phyloP scores from a whole-genome alignment of 495 filamentous ascomycete genomes.

The Xylaria bambusicola region DNA sequence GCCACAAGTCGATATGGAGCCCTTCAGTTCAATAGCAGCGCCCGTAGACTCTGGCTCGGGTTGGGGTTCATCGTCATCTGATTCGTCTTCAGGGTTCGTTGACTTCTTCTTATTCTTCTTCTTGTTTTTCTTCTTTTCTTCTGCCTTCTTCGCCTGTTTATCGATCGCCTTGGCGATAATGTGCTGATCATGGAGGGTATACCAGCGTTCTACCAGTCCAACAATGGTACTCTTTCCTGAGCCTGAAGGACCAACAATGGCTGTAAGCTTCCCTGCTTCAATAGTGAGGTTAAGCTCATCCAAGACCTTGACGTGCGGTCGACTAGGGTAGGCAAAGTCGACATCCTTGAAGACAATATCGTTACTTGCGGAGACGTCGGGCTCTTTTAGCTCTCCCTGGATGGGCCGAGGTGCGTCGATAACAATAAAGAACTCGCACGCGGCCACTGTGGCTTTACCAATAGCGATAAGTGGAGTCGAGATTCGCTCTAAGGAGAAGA shows the following conservation, averaged over 20 bases:
- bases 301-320: conserved; percentile 63
- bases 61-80: conserved; percentile 31
- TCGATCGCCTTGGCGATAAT: conserved; percentile 50
- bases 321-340: conserved; percentile 68
- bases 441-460: conserved; percentile 56
- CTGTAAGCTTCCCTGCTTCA: conserved; percentile 78
- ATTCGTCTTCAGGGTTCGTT: conserved; percentile 25
- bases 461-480: conserved; percentile 54
- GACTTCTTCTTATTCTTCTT: conserved; percentile 28
- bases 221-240: conserved; percentile 92
- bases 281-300: conserved; percentile 58
- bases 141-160: conserved; percentile 44
- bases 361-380: conserved; percentile 47
- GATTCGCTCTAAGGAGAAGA: conserved; percentile 47
- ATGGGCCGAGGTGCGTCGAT: conserved; percentile 57
- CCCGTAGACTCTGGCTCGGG: conserved; percentile 36
- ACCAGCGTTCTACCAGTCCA: conserved; percentile 89
- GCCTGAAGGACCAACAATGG: conserved; percentile 83
- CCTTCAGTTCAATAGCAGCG: conserved; percentile 45
- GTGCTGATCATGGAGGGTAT: conserved; percentile 64
- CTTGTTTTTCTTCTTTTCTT: conserved; percentile 42
- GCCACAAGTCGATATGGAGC: conserved; percentile 56
- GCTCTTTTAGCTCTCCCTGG: conserved; percentile 42
- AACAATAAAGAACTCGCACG: conserved; percentile 57
- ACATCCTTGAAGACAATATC: conserved; percentile 64